Percentiles rank a stretch among this genome's conserved stretches.
Evolutionary conservation across 768 basidiomycete species (phyloP).

Genomic region (Royoungia palumana): DNA sequence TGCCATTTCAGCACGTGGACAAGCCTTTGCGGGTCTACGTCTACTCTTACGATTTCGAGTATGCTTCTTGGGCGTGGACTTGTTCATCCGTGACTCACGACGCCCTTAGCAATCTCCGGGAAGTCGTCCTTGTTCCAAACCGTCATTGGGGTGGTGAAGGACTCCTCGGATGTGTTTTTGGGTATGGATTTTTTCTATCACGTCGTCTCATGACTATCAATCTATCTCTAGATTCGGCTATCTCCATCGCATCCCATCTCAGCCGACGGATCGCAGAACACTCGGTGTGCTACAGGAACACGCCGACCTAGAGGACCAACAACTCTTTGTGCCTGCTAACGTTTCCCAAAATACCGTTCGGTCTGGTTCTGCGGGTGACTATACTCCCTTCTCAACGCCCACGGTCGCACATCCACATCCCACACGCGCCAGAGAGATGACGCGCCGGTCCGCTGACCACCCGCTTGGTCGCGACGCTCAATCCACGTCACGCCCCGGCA

Average conservation of each 20-base stretch:
- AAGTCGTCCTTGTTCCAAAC: conserved; percentile 93
- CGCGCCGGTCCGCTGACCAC: conserved; percentile 14
- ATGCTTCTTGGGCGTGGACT: conserved; percentile 30
- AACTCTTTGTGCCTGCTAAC: conserved; percentile 75
- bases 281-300: conserved; percentile 53
- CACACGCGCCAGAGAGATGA: conserved; percentile 19
- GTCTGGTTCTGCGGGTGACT: conserved; percentile 4
- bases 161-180: conserved; percentile 91
- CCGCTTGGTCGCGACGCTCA: conserved; percentile 14
- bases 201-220: neutral
- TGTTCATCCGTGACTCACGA: conserved; percentile 7
- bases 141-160: conserved; percentile 98
- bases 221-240: conserved; percentile 67
- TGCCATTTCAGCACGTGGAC: conserved; percentile 73
- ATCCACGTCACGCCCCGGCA: conserved; percentile 25
- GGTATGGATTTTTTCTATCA: conserved; percentile 47
- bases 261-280: conserved; percentile 55
- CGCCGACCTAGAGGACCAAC: conserved; percentile 57
- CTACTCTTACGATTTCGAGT: conserved; percentile 97
- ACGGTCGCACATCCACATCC: conserved; percentile 30
- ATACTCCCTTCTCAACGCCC: conserved; percentile 4
- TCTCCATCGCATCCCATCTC: conserved; percentile 88
- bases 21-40: conserved; percentile 93
- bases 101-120: conserved; percentile 70
- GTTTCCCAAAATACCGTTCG: conserved; percentile 18